These are phyloP conservation scores for Scedosporium apiospermum DNA, from an alignment of 2,329 filamentous ascomycete species.

Conservation along the genomic window DNA sequence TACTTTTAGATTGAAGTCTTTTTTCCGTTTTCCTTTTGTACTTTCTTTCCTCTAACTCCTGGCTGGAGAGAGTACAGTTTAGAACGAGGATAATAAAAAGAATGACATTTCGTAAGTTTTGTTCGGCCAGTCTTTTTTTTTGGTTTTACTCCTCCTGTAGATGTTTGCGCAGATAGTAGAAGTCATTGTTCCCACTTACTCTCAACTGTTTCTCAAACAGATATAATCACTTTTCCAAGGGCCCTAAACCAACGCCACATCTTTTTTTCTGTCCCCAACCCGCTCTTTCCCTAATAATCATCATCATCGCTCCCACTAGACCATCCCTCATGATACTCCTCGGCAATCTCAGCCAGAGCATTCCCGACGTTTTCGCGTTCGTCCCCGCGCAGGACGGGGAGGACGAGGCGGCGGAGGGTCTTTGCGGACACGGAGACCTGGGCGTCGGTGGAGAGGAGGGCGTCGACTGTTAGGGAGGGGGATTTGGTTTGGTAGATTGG, in stretches of 20 bases:
- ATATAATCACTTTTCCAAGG: background rate
- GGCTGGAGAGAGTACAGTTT: background rate
- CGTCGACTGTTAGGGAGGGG: slow-evolving; percentile 35
- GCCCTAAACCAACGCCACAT: background rate
- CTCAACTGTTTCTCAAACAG: background rate
- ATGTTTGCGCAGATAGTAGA: no score
- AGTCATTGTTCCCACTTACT: no score
- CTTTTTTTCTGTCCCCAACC: background rate
- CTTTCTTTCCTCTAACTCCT: background rate
- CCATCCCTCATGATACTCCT: slow-evolving; percentile 86
- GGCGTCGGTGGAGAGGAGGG: slow-evolving; percentile 64
- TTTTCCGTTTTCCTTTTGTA: background rate
- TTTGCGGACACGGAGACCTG: slow-evolving; percentile 62
- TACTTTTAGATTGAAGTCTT: background rate
- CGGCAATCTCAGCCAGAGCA: slow-evolving; percentile 69
- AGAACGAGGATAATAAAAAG: background rate
- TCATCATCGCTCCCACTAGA: slow-evolving; percentile 68
- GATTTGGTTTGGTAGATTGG: slow-evolving; percentile 48
- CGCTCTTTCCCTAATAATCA: slow-evolving; percentile 22
- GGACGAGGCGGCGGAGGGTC: slow-evolving; percentile 52
- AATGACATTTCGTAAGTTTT: background rate
- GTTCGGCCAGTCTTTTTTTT: background rate
- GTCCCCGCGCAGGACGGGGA: slow-evolving; percentile 57
- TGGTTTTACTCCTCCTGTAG: background rate
- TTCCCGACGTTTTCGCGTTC: slow-evolving; percentile 80